phyloP scores from a whole-genome alignment of 2,329 filamentous ascomycete genomes.

The Fusarium fujikuroi region DNA sequence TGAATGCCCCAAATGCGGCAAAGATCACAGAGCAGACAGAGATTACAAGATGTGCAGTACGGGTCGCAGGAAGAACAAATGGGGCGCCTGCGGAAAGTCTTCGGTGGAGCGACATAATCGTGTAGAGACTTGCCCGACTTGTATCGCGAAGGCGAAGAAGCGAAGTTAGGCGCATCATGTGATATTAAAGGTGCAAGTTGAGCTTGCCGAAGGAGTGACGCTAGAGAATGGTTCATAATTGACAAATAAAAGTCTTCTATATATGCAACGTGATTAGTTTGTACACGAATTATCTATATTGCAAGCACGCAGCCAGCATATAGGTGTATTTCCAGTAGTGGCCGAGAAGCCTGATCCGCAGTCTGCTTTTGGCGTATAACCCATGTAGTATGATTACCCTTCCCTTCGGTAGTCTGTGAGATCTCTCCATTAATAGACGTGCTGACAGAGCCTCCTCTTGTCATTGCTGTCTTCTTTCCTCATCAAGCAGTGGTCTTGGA shows the following conservation, averaged over 20 bases:
- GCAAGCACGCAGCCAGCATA: not conserved
- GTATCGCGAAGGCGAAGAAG: not conserved
- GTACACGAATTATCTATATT: not conserved
- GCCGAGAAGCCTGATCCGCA: not conserved
- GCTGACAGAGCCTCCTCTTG: accelerated
- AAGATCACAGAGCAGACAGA: not conserved
- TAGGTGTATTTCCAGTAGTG: accelerated
- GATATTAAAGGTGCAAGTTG: not conserved
- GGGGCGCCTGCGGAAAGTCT: not conserved
- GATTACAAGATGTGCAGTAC: conserved; percentile 4
- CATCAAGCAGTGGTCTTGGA: conserved; percentile 43
- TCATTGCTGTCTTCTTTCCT: conserved; percentile 48
- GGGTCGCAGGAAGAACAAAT: not conserved
- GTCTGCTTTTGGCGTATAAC: accelerated
- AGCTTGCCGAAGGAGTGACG: accelerated
- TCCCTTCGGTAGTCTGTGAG: accelerated
- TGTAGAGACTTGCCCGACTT: not conserved
- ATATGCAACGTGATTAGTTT: not conserved
- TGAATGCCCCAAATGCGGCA: not conserved
- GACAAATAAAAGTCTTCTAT: not conserved
- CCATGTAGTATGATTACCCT: accelerated
- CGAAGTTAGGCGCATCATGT: not conserved
- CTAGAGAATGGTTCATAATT: accelerated
- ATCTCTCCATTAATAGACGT: accelerated
- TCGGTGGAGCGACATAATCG: not conserved